phyloP scores from a whole-genome alignment of 2,329 filamentous ascomycete species.

The Triangularia setosa region DNA sequence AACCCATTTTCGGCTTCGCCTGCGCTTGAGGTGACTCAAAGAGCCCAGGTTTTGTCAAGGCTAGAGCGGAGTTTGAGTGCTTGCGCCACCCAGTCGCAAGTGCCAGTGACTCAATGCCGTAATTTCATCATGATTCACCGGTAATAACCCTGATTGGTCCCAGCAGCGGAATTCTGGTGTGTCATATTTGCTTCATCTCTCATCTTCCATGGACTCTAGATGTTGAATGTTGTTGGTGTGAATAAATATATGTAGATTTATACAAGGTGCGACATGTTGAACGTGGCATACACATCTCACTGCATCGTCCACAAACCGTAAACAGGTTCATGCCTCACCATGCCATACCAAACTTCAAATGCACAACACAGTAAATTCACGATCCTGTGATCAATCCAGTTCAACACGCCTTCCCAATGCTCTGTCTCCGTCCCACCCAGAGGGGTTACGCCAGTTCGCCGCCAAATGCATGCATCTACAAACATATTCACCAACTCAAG shows the following conservation, averaged over 20 bases:
- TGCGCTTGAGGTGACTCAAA: constrained; percentile 8
- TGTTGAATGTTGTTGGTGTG: neutral
- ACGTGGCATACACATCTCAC: neutral
- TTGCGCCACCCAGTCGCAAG: neutral
- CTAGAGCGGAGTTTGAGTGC: neutral
- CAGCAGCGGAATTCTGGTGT: neutral
- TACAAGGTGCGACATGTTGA: too few species aligned
- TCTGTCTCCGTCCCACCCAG: neutral
- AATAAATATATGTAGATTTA: neutral
- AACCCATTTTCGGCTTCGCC: neutral
- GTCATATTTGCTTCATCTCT: neutral
- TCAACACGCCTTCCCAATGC: neutral
- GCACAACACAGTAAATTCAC: neutral
- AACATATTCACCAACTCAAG: neutral
- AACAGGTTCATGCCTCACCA: neutral
- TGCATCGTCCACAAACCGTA: neutral
- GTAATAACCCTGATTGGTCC: constrained; percentile 9
- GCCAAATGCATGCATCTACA: neutral
- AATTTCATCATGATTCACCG: constrained; percentile 25
- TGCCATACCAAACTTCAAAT: neutral
- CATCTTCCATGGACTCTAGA: neutral
- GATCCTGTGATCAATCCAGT: neutral
- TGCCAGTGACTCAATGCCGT: neutral
- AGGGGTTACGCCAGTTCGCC: neutral
- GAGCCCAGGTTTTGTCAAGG: neutral